These are phyloP conservation scores for Nicotiana knightiana DNA, from an alignment of 257 asterid genomes.

Conservation along the genomic window DNA sequence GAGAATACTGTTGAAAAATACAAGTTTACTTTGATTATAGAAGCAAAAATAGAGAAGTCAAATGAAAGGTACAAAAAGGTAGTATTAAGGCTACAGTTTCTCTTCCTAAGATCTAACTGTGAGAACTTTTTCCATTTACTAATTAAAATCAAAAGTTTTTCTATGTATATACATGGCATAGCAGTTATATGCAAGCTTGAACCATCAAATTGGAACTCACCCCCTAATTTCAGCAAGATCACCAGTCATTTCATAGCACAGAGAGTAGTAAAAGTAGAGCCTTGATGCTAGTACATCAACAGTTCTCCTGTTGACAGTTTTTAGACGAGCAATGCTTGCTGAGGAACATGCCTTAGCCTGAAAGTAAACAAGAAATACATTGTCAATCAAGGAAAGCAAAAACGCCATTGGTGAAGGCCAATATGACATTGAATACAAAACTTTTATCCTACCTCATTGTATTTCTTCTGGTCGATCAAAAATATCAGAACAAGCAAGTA, in stretches of 20 bases:
- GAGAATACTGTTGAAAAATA: constrained; percentile 51
- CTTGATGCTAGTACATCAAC: constrained; percentile 82
- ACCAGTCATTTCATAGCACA: constrained; percentile 80
- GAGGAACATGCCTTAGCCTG: constrained; percentile 92
- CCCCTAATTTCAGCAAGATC: constrained; percentile 90
- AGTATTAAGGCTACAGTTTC: neutral
- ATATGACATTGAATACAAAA: neutral
- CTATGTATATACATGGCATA: neutral
- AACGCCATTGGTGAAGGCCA: neutral
- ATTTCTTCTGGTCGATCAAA: constrained; percentile 73
- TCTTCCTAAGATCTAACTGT: neutral
- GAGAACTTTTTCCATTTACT: neutral
- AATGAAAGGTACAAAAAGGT: neutral
- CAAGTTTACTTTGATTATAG: constrained; percentile 8
- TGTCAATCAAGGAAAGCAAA: neutral
- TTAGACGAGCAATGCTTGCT: constrained; percentile 78
- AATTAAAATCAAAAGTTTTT: neutral
- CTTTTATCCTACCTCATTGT: constrained; percentile 42
- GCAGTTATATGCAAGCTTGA: neutral
- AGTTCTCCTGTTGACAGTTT: constrained; percentile 69
- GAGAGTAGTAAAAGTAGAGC: constrained; percentile 77
- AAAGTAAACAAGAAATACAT: constrained; percentile 11
- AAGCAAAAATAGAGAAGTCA: constrained; percentile 7
- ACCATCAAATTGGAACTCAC: constrained; percentile 28
- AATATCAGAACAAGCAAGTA: constrained; percentile 69